Percentiles rank a stretch among this genome's conserved stretches.
Conservation (phyloP, 345 rosid genomes). For the Eucalyptus lansdowneana region DNA sequence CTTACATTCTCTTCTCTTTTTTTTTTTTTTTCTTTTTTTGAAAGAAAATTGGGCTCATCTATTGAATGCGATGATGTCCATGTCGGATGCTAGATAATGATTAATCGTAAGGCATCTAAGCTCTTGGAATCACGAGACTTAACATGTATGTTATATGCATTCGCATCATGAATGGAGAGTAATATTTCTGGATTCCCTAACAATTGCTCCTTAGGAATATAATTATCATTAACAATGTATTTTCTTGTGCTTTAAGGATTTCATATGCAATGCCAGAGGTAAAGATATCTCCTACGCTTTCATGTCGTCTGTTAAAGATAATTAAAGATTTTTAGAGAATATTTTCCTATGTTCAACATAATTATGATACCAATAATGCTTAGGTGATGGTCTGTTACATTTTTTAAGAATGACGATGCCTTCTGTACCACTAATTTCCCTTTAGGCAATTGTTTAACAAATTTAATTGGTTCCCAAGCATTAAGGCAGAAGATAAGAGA, state of each 20-base stretch:
- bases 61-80: not conserved
- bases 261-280: not conserved
- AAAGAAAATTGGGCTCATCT: not conserved
- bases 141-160: not conserved
- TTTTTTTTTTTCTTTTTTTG: not conserved
- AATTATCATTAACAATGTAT: not conserved
- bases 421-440: no score
- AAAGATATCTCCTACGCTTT: not conserved
- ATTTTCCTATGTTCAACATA: no score
- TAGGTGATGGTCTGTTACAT: no score
- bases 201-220: not conserved
- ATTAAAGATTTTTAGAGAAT: no score
- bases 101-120: not conserved
- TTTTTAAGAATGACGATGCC: no score
- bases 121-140: not conserved
- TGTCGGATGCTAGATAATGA: not conserved
- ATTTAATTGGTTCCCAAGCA: no score
- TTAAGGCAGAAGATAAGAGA: no score
- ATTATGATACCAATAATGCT: no score
- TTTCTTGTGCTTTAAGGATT: not conserved
- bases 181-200: not conserved
- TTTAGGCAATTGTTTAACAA: no score
- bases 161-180: not conserved
- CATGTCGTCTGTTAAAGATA: not conserved
- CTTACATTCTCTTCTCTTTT: not conserved